Conservation (phyloP, 768 basidiomycete species). For the Pleurotus cornucopiae region DNA sequence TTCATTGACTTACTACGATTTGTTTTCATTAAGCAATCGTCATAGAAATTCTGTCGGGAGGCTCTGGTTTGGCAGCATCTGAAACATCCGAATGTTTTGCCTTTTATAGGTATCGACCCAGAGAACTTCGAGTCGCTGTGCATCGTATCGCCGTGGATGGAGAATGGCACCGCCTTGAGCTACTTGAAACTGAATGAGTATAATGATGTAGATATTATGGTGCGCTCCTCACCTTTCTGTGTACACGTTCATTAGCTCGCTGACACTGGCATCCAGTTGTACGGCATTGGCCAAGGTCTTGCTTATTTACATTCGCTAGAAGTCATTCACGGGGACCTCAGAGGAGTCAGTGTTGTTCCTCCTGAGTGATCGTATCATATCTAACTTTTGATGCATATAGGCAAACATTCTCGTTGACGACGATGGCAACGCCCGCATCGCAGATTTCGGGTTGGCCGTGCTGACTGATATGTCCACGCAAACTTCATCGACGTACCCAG, state of each 20-base stretch:
- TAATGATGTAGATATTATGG: neutral
- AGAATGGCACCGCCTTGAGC: slow-evolving; percentile 8
- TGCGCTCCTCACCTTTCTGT: neutral
- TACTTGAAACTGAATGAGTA: slow-evolving; percentile 6
- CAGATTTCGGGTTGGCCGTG: slow-evolving; percentile 29
- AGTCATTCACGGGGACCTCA: slow-evolving; percentile 20
- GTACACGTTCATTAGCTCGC: neutral
- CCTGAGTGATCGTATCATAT: neutral
- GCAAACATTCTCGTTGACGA: slow-evolving; percentile 29
- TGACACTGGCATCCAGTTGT: slow-evolving; percentile 11
- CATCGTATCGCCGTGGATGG: slow-evolving; percentile 10
- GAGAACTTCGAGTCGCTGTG: slow-evolving; percentile 16
- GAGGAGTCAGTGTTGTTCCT: slow-evolving; percentile 12
- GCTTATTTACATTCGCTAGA: slow-evolving; percentile 18
- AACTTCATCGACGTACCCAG: slow-evolving; percentile 20
- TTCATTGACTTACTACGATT: neutral
- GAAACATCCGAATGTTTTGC: slow-evolving; percentile 22
- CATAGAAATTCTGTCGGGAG: slow-evolving; percentile 22
- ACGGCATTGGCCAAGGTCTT: slow-evolving; percentile 18
- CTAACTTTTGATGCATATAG: slow-evolving; percentile 8
- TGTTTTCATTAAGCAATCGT: neutral
- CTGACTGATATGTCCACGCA: slow-evolving; percentile 23
- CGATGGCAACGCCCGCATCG: slow-evolving; percentile 25
- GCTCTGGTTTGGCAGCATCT: slow-evolving; percentile 24
- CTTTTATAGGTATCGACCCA: slow-evolving; percentile 22